These are phyloP conservation scores for Russula brevipes DNA, from an alignment of 768 basidiomycete genomes.

Conservation along the genomic window DNA sequence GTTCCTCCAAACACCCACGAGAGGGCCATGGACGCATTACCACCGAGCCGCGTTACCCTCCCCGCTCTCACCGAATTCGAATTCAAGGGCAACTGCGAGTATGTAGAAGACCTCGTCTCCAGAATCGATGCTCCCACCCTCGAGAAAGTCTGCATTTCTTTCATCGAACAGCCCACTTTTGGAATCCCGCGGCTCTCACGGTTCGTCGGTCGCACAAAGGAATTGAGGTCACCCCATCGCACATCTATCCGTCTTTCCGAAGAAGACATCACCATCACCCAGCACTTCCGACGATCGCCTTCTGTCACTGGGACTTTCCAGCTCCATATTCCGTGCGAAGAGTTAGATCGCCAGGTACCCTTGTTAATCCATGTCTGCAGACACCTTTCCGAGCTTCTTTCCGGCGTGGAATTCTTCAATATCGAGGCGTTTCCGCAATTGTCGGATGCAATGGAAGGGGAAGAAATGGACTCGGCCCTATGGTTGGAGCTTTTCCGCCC, in stretches of 20 bases:
- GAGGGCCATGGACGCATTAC: not conserved
- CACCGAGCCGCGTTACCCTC: not conserved
- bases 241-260: not conserved
- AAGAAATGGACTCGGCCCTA: not conserved
- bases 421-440: not conserved
- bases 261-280: not conserved
- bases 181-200: conserved; percentile 9
- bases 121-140: conserved; percentile 9
- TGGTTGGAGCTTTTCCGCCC: conserved; percentile 12
- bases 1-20: not conserved
- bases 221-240: not conserved
- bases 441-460: not conserved
- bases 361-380: not conserved
- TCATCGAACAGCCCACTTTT: not conserved
- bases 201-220: conserved; percentile 6
- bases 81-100: conserved; percentile 8
- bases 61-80: not conserved
- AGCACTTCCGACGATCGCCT: not conserved
- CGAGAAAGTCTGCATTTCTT: not conserved
- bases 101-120: conserved; percentile 8
- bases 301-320: not conserved
- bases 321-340: conserved; percentile 4
- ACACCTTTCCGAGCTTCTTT: conserved; percentile 1
- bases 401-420: not conserved
- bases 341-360: conserved; percentile 4